These are phyloP conservation scores for Phaeolepiota aurea DNA, from an alignment of 768 basidiomycete species.

Conservation along the genomic window DNA sequence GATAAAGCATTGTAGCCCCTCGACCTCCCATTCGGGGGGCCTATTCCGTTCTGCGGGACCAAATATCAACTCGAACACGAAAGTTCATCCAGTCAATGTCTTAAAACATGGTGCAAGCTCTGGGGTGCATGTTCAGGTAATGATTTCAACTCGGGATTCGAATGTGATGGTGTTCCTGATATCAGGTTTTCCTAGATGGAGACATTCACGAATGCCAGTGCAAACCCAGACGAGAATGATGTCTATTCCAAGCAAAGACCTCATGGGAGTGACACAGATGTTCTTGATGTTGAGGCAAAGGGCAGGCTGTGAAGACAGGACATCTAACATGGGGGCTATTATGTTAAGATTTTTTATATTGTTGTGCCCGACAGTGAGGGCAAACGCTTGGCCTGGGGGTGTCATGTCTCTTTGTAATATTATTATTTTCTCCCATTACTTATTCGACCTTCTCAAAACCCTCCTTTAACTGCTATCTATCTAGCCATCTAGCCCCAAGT, in stretches of 20 bases:
- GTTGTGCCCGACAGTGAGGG: no score
- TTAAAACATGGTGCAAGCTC: conserved; percentile 23
- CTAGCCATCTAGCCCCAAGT: no score
- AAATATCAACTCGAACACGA: conserved; percentile 15
- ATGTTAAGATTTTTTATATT: no score
- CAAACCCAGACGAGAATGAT: no score
- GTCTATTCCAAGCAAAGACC: conserved; percentile 9
- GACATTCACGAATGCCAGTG: conserved; percentile 52
- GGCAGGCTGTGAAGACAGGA: no score
- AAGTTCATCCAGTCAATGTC: conserved; percentile 27
- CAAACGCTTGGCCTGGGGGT: no score
- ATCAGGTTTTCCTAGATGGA: conserved; percentile 43
- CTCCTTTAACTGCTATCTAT: no score
- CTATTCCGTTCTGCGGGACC: conserved; percentile 40
- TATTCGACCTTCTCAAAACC: no score
- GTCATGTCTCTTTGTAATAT: no score
- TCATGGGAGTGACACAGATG: conserved; percentile 20
- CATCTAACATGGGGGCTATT: no score
- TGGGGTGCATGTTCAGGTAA: conserved; percentile 56
- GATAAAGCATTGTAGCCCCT: conserved; percentile 10
- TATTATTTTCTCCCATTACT: no score
- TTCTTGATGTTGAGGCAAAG: conserved; percentile 22
- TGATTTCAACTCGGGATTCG: conserved; percentile 5
- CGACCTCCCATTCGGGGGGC: conserved; percentile 45
- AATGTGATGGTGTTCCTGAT: conserved; percentile 4